Evolutionary conservation across 1,284 basidiomycete species (phyloP).

Genomic region (Pyrrhoderma lamaoense): DNA sequence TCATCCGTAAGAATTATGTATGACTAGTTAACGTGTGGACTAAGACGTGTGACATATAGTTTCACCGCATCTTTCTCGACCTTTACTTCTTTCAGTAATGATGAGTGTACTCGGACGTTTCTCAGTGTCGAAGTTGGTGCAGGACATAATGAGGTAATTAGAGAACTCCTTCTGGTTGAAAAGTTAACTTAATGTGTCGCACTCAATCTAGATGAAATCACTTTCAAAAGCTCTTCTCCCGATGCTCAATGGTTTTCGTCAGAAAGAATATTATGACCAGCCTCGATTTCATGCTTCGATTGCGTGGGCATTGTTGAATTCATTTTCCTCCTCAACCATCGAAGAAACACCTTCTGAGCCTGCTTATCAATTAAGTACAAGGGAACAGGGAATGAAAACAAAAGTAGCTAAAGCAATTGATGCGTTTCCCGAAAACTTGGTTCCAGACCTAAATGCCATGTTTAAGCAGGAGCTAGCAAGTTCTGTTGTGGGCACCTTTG

Average conservation of each 20-base stretch:
- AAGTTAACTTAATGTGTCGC: conserved; percentile 4
- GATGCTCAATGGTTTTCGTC: conserved; percentile 47
- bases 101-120: conserved; percentile 71
- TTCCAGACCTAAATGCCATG: conserved; percentile 16
- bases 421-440: conserved; percentile 16
- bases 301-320: conserved; percentile 62
- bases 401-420: conserved; percentile 4
- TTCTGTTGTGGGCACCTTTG: conserved; percentile 19
- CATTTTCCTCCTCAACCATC: neutral
- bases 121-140: conserved; percentile 69
- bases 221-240: conserved; percentile 49
- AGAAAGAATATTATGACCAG: conserved; percentile 63
- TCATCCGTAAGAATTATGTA: conserved; percentile 36
- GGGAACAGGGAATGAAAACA: neutral
- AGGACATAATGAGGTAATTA: conserved; percentile 58
- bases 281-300: conserved; percentile 79
- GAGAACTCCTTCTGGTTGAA: conserved; percentile 14
- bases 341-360: neutral
- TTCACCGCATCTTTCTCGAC: conserved; percentile 65
- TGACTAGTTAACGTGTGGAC: neutral
- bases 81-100: conserved; percentile 66
- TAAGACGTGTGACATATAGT: conserved; percentile 31
- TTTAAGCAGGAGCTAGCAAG: conserved; percentile 18
- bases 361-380: neutral
- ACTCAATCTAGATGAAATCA: conserved; percentile 39